Evolutionary conservation across 441 rosid species (phyloP).

Genomic region (Theobroma grandiflorum): DNA sequence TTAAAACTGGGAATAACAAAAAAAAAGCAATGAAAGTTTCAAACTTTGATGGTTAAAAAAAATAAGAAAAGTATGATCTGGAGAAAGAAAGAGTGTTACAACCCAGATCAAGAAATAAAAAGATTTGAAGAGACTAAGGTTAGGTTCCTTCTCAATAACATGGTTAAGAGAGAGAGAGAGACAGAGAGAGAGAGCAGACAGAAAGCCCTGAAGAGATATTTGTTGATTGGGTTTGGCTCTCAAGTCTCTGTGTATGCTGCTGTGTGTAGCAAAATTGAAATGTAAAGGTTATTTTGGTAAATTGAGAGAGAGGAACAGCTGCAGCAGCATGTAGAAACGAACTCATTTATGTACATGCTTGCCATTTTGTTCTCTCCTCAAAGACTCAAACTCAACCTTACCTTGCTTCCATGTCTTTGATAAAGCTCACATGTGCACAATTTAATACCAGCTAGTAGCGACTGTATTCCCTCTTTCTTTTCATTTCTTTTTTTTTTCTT

Average conservation of each 20-base stretch:
- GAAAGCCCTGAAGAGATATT: slow-evolving; percentile 20
- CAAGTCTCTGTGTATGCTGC: not conserved
- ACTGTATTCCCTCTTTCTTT: too few species aligned
- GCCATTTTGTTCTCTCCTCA: not conserved
- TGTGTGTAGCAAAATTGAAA: not conserved
- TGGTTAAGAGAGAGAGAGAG: not conserved
- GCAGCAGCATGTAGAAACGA: not conserved
- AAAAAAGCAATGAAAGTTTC: slow-evolving; percentile 20
- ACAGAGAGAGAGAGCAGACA: not conserved
- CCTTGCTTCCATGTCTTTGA: not conserved
- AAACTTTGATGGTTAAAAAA: not conserved
- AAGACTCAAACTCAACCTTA: not conserved
- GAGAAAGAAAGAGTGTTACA: slow-evolving; percentile 33
- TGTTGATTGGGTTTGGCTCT: slow-evolving; percentile 20
- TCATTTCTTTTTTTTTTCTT: too few species aligned
- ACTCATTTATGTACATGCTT: not conserved
- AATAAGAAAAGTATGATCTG: slow-evolving; percentile 38
- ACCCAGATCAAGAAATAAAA: slow-evolving; percentile 51
- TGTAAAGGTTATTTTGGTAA: not conserved
- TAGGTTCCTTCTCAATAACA: not conserved
- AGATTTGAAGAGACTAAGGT: slow-evolving; percentile 42
- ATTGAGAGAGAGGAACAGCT: not conserved
- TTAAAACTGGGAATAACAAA: slow-evolving; percentile 12
- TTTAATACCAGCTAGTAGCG: too few species aligned
- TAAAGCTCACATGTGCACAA: not conserved